A percentile compares a stretch with the other conserved stretches of the same genome.
These are phyloP conservation scores for Cordyceps militaris DNA, from an alignment of 2,329 filamentous ascomycete genomes.

Conservation along the genomic window DNA sequence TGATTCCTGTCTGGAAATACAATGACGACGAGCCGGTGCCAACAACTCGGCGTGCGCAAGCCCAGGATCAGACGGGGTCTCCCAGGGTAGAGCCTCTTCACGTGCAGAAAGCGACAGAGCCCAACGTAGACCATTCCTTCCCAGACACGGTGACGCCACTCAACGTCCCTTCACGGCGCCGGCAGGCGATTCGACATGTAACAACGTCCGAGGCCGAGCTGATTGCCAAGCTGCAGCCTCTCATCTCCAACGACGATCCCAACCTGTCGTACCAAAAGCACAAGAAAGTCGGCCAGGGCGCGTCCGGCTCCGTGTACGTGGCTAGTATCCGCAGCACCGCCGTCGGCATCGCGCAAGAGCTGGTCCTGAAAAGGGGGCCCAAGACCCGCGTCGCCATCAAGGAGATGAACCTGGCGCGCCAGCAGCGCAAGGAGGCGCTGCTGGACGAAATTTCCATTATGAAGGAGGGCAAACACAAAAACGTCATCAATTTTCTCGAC, in stretches of 20 bases:
- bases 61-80: neutral
- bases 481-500: constrained; percentile 98
- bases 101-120: neutral
- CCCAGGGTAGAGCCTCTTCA: neutral
- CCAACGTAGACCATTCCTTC: neutral
- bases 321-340: constrained; percentile 88
- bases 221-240: constrained; percentile 89
- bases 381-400: constrained; percentile 95
- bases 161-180: constrained; percentile 1
- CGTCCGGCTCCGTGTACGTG: constrained; percentile 97
- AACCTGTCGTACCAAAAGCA: constrained; percentile 96
- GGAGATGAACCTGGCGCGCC: constrained; percentile 97
- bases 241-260: constrained; percentile 91
- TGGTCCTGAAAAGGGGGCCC: constrained; percentile 71
- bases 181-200: constrained; percentile 8
- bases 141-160: constrained; percentile 1
- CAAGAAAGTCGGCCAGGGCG: constrained; percentile 98
- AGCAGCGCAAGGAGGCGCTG: constrained; percentile 94
- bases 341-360: constrained; percentile 69
- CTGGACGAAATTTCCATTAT: constrained; percentile 99
- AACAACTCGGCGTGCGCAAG: neutral
- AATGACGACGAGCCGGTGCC: neutral
- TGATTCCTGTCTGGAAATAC: neutral
- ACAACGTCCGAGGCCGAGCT: constrained; percentile 96
- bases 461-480: constrained; percentile 96